phyloP scores from a whole-genome alignment of 257 asterid species.

The Solanum medicagineum region DNA sequence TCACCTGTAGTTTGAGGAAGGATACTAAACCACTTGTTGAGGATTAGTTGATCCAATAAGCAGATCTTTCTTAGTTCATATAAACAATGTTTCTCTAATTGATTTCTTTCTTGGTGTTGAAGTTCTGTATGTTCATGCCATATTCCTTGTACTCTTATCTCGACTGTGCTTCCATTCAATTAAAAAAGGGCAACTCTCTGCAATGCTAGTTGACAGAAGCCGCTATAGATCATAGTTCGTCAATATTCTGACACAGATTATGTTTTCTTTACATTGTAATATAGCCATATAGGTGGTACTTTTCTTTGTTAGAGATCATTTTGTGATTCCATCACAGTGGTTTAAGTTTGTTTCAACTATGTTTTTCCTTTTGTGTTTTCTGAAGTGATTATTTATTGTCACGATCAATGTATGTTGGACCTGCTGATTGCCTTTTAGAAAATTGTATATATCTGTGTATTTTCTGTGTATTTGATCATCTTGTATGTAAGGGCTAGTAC shows the following conservation, averaged over 20 bases:
- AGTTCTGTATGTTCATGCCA: background rate
- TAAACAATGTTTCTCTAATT: background rate
- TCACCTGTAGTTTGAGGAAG: background rate
- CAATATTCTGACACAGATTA: background rate
- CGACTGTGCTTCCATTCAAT: background rate
- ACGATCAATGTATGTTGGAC: background rate
- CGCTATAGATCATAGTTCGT: background rate
- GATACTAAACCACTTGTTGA: background rate
- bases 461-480: background rate
- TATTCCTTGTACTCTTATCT: background rate
- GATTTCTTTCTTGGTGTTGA: background rate
- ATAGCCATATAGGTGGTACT: background rate
- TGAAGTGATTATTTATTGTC: background rate
- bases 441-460: background rate
- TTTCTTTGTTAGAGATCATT: background rate
- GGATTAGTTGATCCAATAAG: background rate
- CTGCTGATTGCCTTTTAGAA: background rate
- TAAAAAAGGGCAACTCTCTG: background rate
- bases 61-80: background rate
- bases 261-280: background rate
- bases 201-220: background rate
- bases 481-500: background rate
- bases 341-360: background rate
- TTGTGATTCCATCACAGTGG: background rate
- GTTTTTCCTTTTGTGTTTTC: background rate